Conservation (phyloP, 768 basidiomycete genomes). For the Lentinus tigrinus region DNA sequence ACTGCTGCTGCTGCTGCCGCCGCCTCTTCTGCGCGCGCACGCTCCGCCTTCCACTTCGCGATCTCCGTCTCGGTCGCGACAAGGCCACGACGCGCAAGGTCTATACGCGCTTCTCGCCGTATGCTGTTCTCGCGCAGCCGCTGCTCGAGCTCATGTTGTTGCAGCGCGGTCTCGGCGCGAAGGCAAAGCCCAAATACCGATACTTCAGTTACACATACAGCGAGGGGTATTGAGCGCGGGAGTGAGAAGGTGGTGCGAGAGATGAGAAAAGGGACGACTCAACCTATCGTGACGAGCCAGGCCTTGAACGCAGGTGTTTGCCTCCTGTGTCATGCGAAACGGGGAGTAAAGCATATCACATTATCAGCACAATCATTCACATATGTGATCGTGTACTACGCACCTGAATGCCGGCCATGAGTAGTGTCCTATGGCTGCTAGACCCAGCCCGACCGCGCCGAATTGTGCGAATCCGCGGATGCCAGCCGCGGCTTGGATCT, state of each 20-base stretch:
- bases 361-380: background rate
- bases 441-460: slow-evolving; percentile 56
- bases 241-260: background rate
- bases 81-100: slow-evolving; percentile 71
- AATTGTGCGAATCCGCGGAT: slow-evolving; percentile 53
- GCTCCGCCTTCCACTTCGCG: slow-evolving; percentile 67
- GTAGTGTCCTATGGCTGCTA: slow-evolving; percentile 62
- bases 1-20: background rate
- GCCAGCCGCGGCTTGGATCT: slow-evolving; percentile 20
- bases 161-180: slow-evolving; percentile 73
- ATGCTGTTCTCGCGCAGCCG: slow-evolving; percentile 67
- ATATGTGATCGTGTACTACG: slow-evolving; percentile 12
- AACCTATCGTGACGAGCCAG: slow-evolving; percentile 73
- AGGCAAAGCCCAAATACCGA: slow-evolving; percentile 69
- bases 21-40: background rate
- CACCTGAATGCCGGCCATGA: slow-evolving; percentile 75
- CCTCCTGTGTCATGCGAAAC: slow-evolving; percentile 42
- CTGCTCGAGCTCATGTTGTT: slow-evolving; percentile 65
- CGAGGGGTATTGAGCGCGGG: background rate
- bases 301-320: slow-evolving; percentile 82
- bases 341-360: background rate
- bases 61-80: slow-evolving; percentile 85
- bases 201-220: slow-evolving; percentile 31
- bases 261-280: slow-evolving; percentile 25
- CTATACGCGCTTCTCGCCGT: slow-evolving; percentile 70